Conservation (phyloP, 2,329 filamentous ascomycete genomes). For the Phaeosphaeriaceae sp. region DNA sequence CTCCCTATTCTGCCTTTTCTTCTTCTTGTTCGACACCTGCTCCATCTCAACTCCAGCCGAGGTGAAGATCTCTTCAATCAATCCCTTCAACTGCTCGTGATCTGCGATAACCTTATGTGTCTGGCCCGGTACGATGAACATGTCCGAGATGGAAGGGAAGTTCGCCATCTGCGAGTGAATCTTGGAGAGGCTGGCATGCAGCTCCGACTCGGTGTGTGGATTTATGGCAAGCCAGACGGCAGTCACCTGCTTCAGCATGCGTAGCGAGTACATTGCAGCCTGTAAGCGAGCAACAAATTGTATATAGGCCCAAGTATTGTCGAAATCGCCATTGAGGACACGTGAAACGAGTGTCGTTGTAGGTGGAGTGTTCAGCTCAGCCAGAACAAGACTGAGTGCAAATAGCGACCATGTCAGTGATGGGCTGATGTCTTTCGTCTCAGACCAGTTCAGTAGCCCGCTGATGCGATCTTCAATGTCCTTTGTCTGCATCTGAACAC, state of each 20-base stretch:
- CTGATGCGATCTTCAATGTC: conserved; percentile 23
- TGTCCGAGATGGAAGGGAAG: conserved; percentile 32
- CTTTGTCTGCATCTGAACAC: conserved; percentile 3
- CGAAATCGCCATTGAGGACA: conserved; percentile 38
- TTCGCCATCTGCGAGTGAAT: conserved; percentile 24
- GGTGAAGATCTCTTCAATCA: conserved; percentile 37
- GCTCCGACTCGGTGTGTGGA: not conserved
- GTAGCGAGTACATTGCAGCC: conserved; percentile 52
- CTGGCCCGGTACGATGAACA: conserved; percentile 37
- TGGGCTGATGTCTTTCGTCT: conserved; percentile 11
- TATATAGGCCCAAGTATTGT: conserved; percentile 47
- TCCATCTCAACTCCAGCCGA: conserved; percentile 33
- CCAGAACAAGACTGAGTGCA: conserved; percentile 29
- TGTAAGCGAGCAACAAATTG: conserved; percentile 52
- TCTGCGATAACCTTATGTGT: conserved; percentile 16
- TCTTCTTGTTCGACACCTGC: conserved; percentile 28
- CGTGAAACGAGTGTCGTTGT: conserved; percentile 19
- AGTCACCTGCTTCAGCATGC: conserved; percentile 51
- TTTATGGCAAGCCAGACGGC: conserved; percentile 25
- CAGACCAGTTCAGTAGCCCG: conserved; percentile 24
- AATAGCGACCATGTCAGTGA: conserved; percentile 35
- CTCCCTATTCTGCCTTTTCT: conserved; percentile 32
- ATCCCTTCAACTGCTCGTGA: conserved; percentile 18
- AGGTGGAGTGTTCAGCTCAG: conserved; percentile 29
- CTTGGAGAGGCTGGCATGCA: conserved; percentile 4